These are phyloP conservation scores for Nicotiana attenuata DNA, from an alignment of 257 asterid species.

Conservation along the genomic window DNA sequence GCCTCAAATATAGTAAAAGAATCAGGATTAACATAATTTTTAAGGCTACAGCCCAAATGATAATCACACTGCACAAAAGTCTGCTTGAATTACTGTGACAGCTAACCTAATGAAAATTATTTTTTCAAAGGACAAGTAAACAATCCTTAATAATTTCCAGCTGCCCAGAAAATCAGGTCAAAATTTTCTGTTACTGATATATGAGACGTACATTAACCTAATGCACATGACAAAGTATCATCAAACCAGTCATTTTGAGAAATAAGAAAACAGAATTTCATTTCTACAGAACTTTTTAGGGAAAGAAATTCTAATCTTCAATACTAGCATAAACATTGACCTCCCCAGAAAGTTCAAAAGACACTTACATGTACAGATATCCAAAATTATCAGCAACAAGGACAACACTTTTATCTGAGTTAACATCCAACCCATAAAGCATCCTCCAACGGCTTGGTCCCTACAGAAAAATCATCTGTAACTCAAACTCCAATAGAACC, in stretches of 20 bases:
- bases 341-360: background rate
- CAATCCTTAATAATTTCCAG: background rate
- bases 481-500: background rate
- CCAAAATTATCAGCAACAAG: conserved; percentile 91
- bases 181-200: background rate
- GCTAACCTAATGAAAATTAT: background rate
- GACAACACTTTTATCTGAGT: conserved; percentile 60
- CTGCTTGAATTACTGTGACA: background rate
- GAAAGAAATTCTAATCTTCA: background rate
- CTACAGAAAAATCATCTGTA: conserved; percentile 35
- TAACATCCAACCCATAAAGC: conserved; percentile 91
- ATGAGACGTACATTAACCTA: background rate
- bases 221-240: background rate
- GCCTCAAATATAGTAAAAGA: background rate
- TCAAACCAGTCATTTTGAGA: conserved; percentile 3
- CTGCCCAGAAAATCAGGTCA: background rate
- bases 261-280: background rate
- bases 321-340: background rate
- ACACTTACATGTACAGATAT: conserved; percentile 64
- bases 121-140: background rate
- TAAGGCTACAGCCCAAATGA: background rate
- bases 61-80: background rate
- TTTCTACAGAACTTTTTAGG: background rate
- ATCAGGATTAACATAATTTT: background rate
- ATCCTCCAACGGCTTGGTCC: conserved; percentile 89